A percentile compares a stretch with the other conserved stretches of the same genome.
These are phyloP conservation scores for Trichoderma sp. DNA, from an alignment of 2,329 filamentous ascomycete species.

Conservation along the genomic window DNA sequence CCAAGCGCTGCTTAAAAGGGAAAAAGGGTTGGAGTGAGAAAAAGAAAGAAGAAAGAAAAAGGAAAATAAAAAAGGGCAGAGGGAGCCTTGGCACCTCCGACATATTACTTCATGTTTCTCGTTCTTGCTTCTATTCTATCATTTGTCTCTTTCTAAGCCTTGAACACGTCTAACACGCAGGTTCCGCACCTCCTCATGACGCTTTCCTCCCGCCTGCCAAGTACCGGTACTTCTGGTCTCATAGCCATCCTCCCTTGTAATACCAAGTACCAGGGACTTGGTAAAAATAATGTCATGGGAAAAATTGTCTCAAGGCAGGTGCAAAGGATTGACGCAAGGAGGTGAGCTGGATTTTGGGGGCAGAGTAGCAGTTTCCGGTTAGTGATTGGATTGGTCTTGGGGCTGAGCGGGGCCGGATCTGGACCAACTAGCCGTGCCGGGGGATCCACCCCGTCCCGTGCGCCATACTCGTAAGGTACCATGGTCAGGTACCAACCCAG, in stretches of 20 bases:
- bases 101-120: neutral
- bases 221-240: neutral
- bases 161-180: neutral
- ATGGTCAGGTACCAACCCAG: no score
- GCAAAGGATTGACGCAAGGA: neutral
- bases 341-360: neutral
- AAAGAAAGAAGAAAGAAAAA: neutral
- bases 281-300: neutral
- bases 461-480: no score
- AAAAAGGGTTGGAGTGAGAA: no score
- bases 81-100: neutral
- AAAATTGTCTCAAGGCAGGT: neutral
- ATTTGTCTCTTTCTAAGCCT: neutral
- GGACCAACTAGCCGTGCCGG: neutral
- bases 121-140: neutral
- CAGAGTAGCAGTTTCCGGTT: neutral
- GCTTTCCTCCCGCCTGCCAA: neutral
- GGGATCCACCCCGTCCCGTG: neutral
- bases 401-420: neutral
- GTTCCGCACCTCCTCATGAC: neutral
- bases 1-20: no score
- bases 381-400: neutral
- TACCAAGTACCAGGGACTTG: slow-evolving; percentile 2
- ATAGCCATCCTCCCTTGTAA: neutral
- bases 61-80: neutral